Base-by-base conservation (phyloP, 2,329 filamentous ascomycete genomes). In the Aspergillus ustus region DNA sequence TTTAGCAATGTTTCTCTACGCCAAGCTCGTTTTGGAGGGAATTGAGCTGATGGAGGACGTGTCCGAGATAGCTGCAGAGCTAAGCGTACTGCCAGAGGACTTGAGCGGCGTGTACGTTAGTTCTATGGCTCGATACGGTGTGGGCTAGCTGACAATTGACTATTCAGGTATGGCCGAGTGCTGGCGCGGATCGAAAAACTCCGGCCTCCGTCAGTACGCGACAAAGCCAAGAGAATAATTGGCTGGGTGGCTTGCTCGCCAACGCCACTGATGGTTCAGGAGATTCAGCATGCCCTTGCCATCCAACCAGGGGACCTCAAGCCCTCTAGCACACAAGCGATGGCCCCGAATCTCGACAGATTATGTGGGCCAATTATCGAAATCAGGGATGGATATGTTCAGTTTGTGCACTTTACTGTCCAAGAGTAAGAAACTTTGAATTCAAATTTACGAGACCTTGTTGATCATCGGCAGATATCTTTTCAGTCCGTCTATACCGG, bases 381-480 rank as follows among this genome's bases (percentile, higher is more conserved):
- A 59, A 44, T 72, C 20, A 62, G 68, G 1, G 68, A 75, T 63
- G 68, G 64, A 3, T 59, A 65, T 22, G 60, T 73, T 11, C 72
- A 73, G 3, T 73, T 76, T 55, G 72, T 75, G 4, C 73, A 76
- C 55, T 76, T 75, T 60, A 76, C 73, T 3, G 73, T 68, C 17
- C 70, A 74, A 53, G 67, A 75, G 83, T 96, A 56, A 31, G 53
- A 8, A 48, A 7, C 7, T 8, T 20, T 28, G 15, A 37, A n/a
- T 25, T 22, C 25, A 22, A 19, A 28, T 17, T 15, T 7, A 29
- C 4, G n/a, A 19, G 19, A n/a, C 4, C 25, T 22, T 7, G 22
- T 19, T 52, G 15, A 37, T 31, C 5, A 40, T 15, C 4, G 31
- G 19, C 5, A 53, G 49, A 46, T 59, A 59, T 7, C 28, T 53